Percentiles rank a stretch among this genome's conserved stretches.
Evolutionary conservation across 1,284 basidiomycete species (phyloP).

Genomic region (Rhodotorula sp.): DNA sequence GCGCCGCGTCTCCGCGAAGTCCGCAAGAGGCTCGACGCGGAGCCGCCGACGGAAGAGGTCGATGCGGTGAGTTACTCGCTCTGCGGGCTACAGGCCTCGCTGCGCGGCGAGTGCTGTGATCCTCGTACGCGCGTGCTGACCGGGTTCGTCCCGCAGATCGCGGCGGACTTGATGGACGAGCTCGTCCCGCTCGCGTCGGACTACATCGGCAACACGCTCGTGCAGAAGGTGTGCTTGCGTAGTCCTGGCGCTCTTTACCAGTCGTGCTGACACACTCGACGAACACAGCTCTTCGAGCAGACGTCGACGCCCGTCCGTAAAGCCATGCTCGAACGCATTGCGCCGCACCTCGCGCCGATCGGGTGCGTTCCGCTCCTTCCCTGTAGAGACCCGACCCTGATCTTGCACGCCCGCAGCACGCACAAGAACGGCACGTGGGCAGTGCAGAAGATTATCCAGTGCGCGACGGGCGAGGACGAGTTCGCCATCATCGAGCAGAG

Average conservation of each 20-base stretch:
- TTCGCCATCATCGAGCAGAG: constrained; percentile 80
- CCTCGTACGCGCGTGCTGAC: neutral
- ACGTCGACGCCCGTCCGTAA: constrained; percentile 76
- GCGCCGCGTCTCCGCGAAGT: constrained; percentile 91
- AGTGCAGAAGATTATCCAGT: constrained; percentile 98
- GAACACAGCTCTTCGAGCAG: constrained; percentile 91
- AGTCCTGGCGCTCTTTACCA: fast-evolving
- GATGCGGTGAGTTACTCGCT: constrained; percentile 57
- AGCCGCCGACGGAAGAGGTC: constrained; percentile 80
- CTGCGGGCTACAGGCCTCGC: no score
- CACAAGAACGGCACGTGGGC: constrained; percentile 99
- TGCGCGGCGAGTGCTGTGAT: no score
- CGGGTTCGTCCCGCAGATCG: constrained; percentile 58
- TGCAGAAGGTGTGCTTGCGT: constrained; percentile 43
- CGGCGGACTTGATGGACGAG: constrained; percentile 81
- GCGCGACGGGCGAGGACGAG: constrained; percentile 85
- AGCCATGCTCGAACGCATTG: constrained; percentile 89
- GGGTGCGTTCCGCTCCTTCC: constrained; percentile 54
- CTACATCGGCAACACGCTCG: constrained; percentile 96
- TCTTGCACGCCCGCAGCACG: constrained; percentile 54
- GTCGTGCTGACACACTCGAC: constrained; percentile 56
- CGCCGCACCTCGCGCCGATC: constrained; percentile 93
- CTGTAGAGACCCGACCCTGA: no score
- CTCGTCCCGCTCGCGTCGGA: constrained; percentile 87
- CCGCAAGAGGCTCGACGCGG: constrained; percentile 81